Evolutionary conservation across 2,329 filamentous ascomycete genomes (phyloP).

Genomic region (Colletotrichum sp.): DNA sequence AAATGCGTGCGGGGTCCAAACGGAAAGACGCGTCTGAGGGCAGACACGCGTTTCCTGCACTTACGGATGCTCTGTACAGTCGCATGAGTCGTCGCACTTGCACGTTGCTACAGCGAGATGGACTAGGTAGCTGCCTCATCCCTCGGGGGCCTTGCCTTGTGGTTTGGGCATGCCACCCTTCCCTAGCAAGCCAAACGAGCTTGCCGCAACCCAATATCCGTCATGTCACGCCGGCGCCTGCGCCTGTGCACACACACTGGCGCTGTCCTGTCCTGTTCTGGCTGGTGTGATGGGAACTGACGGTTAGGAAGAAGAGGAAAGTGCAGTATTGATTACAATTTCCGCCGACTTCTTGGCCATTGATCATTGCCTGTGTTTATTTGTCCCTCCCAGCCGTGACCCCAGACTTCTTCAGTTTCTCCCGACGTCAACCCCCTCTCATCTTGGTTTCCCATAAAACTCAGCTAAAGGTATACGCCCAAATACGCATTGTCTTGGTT

Average conservation of each 20-base stretch:
- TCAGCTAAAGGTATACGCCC: not conserved
- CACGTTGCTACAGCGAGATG: constrained; percentile 4
- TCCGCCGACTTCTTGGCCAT: not conserved
- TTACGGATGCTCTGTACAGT: not conserved
- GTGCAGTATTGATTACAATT: constrained; percentile 16
- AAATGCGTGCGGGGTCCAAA: constrained; percentile 11
- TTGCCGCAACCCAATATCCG: not conserved
- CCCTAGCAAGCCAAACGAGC: not conserved
- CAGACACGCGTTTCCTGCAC: not conserved
- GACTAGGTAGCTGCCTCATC: not conserved
- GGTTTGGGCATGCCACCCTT: not conserved
- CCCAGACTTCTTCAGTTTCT: not conserved
- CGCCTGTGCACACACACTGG: not conserved
- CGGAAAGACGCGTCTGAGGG: constrained; percentile 7
- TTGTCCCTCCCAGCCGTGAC: not conserved
- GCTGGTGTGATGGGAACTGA: constrained; percentile 1
- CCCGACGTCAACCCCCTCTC: not conserved
- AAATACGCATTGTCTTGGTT: not conserved
- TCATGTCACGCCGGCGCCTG: not conserved
- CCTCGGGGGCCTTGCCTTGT: not conserved
- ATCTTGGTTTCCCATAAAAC: not conserved
- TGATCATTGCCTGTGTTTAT: not conserved
- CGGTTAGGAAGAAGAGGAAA: constrained; percentile 2
- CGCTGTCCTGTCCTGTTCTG: not conserved
- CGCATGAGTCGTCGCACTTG: not conserved